Base-by-base conservation (phyloP, 23 red algal species). In the Pyropia haitanensis region DNA sequence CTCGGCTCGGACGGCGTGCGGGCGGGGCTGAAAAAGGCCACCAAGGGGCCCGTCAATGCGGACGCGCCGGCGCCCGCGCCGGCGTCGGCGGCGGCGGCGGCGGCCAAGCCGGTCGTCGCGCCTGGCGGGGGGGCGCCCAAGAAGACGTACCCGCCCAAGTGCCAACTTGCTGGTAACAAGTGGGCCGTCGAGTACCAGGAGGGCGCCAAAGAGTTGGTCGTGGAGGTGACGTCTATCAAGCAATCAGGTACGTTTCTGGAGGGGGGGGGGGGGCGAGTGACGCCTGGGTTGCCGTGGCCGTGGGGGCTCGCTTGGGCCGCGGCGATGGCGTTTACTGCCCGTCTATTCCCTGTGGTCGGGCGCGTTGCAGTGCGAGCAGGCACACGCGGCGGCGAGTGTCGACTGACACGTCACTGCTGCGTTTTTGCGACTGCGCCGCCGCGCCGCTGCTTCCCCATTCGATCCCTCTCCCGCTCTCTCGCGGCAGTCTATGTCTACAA, bases 401-500 rank as follows among this genome's bases (percentile, higher is more conserved):
- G n/a, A n/a, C n/a, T n/a, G n/a, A n/a, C n/a, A n/a, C n/a, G n/a
- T n/a, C n/a, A n/a, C n/a, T n/a, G n/a, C n/a, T n/a, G n/a, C 5
- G 30, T 32, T 3, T 32, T 32, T 5, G 30, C 30, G 30, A 32
- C 30, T 32, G 2, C 30, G 2, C 2, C 30, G 39, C 8, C 39
- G 2, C 10, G 5, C 39, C 39, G 10, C 10, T 46, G 7, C 10
- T 46, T 3, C 39, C 7, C 1, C 5, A 3, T 46, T 13, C 0
- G 5, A 9, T 46, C 7, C 39, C 4, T 12, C 39, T 46, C 39
- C 39, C 4, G 5, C 0, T 12, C 13, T 46, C 8, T n/a, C n/a
- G n/a, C n/a, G 2, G 49, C 79, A 22, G 66, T 83, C 15, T 83
- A 83, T 66, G 54, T 73, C 14, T 83, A 83, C 58, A 65, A 59